These are phyloP conservation scores for Teratosphaeria epicoccoides DNA, from an alignment of 2,329 filamentous ascomycete genomes.

Conservation along the genomic window DNA sequence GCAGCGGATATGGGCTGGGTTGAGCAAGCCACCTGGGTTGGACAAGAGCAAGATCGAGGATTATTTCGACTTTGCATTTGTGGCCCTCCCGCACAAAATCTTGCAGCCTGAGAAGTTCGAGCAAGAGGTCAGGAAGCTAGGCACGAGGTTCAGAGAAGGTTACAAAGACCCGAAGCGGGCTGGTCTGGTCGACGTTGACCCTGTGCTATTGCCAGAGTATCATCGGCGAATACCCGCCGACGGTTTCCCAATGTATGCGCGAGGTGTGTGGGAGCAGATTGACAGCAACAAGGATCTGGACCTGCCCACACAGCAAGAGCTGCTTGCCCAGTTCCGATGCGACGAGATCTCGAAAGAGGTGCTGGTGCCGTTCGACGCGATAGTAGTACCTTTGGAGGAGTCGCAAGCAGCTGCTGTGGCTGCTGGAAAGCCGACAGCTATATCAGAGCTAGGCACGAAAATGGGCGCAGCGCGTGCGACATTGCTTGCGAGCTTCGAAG, in stretches of 20 bases:
- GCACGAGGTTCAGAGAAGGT: slow-evolving; percentile 70
- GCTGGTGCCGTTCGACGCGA: slow-evolving; percentile 67
- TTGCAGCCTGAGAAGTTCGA: slow-evolving; percentile 87
- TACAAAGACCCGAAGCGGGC: slow-evolving; percentile 57
- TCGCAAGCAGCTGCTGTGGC: slow-evolving; percentile 65
- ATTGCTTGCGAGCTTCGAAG: slow-evolving; percentile 74
- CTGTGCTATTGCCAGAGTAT: slow-evolving; percentile 85
- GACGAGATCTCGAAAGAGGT: slow-evolving; percentile 94
- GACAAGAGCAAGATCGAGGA: slow-evolving; percentile 86
- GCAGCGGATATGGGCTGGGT: slow-evolving; percentile 79
- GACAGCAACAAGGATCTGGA: slow-evolving; percentile 98
- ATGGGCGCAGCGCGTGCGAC: slow-evolving; percentile 64
- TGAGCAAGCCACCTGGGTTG: slow-evolving; percentile 82
- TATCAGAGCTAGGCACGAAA: slow-evolving; percentile 61
- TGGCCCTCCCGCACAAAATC: slow-evolving; percentile 91
- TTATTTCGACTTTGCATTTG: slow-evolving; percentile 98
- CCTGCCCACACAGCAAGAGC: slow-evolving; percentile 89
- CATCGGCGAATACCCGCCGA: slow-evolving; percentile 93
- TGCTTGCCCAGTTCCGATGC: slow-evolving; percentile 92
- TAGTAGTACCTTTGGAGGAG: slow-evolving; percentile 76
- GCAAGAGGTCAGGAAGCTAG: slow-evolving; percentile 66
- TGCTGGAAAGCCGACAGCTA: slow-evolving; percentile 60
- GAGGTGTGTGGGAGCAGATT: slow-evolving; percentile 96
- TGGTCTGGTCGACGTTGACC: slow-evolving; percentile 58
- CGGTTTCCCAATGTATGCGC: slow-evolving; percentile 87